Conservation (phyloP, 2,329 filamentous ascomycete genomes). For the Cladosporium sp. region DNA sequence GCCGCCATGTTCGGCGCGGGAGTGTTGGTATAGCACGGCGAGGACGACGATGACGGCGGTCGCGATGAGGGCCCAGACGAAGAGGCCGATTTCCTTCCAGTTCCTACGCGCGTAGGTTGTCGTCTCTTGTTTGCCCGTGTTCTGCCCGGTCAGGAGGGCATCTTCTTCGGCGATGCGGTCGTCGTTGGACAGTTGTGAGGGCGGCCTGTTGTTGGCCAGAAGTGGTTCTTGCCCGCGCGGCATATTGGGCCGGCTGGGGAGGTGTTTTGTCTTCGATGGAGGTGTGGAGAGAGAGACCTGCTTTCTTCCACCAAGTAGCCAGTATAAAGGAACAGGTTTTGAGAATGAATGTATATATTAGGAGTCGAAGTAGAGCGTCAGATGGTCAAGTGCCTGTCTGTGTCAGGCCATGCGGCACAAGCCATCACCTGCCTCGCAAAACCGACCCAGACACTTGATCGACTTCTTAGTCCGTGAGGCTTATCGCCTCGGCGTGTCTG, state of each 20-base stretch:
- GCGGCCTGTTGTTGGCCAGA: constrained; percentile 39
- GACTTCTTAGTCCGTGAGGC: background rate
- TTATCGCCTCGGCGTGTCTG: background rate
- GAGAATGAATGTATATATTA: background rate
- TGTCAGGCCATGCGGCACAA: background rate
- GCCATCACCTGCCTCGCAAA: background rate
- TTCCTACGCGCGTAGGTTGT: constrained; percentile 41
- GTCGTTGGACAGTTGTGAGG: constrained; percentile 54
- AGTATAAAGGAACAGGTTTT: background rate
- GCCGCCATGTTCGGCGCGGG: constrained; percentile 25
- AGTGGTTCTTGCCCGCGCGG: constrained; percentile 11
- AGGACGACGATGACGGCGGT: constrained; percentile 75
- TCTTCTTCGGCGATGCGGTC: constrained; percentile 53
- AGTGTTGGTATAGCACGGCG: constrained; percentile 73
- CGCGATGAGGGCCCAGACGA: constrained; percentile 77
- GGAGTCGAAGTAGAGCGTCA: background rate
- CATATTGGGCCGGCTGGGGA: constrained; percentile 1
- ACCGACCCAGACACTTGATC: background rate
- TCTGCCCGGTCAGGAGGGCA: constrained; percentile 56
- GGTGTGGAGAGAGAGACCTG: too few relatives aligned
- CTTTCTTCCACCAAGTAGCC: too few relatives aligned
- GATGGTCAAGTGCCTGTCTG: background rate
- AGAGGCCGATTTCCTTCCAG: constrained; percentile 72
- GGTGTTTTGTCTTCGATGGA: background rate
- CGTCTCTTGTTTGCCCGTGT: constrained; percentile 24